phyloP scores from a whole-genome alignment of 257 asterid species.

The Pogostemon cablin region DNA sequence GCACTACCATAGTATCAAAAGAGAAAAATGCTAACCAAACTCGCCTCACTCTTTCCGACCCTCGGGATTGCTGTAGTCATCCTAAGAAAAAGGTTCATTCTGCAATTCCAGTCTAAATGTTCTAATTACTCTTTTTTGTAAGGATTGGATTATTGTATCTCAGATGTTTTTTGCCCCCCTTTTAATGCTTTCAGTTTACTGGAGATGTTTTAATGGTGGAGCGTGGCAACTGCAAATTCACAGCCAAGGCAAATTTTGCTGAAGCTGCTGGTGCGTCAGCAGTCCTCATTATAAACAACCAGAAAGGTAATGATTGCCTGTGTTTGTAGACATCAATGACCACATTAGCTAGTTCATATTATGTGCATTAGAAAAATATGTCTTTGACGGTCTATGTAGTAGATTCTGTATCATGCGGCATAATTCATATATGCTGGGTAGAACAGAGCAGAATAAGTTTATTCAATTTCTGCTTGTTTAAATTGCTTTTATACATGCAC shows the following conservation, averaged over 20 bases:
- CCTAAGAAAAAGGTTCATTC: slow-evolving; percentile 60
- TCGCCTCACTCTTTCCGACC: slow-evolving; percentile 61
- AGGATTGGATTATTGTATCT: slow-evolving; percentile 16
- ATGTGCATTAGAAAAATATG: not conserved
- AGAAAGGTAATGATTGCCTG: slow-evolving; percentile 62
- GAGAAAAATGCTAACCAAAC: slow-evolving; percentile 83
- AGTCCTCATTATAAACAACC: slow-evolving; percentile 76
- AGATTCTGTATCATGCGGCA: not conserved
- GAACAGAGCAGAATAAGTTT: not conserved
- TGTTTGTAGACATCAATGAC: slow-evolving; percentile 16
- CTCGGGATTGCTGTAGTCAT: slow-evolving; percentile 72
- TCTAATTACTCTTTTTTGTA: not conserved
- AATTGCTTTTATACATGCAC: not conserved
- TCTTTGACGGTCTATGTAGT: not conserved
- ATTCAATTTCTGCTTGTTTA: not conserved
- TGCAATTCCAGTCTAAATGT: slow-evolving; percentile 22
- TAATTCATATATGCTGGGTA: not conserved
- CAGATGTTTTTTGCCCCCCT: not conserved
- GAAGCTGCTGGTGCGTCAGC: slow-evolving; percentile 97
- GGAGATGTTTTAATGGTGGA: slow-evolving; percentile 86
- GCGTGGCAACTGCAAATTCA: slow-evolving; percentile 86
- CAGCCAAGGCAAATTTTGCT: slow-evolving; percentile 74
- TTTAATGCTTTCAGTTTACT: slow-evolving; percentile 50
- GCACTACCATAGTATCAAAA: slow-evolving; percentile 73
- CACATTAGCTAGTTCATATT: not conserved